phyloP scores from a whole-genome alignment of 179 eudicot genomes.

The Vitellaria paradoxa region DNA sequence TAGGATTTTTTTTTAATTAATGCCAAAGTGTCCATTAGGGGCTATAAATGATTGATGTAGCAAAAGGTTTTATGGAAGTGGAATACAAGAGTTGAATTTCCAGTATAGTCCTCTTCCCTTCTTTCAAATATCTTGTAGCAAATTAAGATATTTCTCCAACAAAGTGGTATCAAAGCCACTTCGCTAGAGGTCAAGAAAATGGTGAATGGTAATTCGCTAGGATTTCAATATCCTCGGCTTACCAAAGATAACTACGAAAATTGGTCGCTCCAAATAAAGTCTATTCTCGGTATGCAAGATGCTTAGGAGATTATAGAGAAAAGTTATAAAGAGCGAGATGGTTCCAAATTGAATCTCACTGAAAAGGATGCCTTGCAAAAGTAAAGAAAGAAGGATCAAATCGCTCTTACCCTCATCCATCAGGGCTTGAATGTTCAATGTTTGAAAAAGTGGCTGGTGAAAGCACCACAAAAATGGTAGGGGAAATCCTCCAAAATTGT shows the following conservation, averaged over 20 bases:
- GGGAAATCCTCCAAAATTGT: neutral
- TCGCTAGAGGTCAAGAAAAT: neutral
- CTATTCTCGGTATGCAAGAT: slow-evolving; percentile 18
- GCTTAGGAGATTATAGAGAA: slow-evolving; percentile 14
- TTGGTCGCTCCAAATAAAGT: slow-evolving; percentile 17
- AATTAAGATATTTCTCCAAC: too few relatives aligned
- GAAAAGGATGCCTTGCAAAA: neutral
- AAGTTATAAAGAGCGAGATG: slow-evolving; percentile 5
- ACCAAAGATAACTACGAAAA: slow-evolving; percentile 16
- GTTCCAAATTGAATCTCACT: slow-evolving; percentile 4
- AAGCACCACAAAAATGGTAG: neutral
- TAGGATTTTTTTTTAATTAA: neutral
- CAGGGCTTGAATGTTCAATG: slow-evolving; percentile 1
- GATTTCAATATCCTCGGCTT: neutral
- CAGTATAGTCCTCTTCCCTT: too few relatives aligned
- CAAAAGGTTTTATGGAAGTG: too few relatives aligned
- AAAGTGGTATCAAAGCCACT: neutral
- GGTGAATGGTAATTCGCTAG: neutral
- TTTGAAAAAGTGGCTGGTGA: neutral
- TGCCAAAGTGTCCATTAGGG: too few relatives aligned
- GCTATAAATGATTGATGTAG: too few relatives aligned
- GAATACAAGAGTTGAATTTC: too few relatives aligned
- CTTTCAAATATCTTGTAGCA: too few relatives aligned
- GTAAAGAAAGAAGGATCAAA: slow-evolving; percentile 10
- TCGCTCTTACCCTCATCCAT: slow-evolving; percentile 14